Evolutionary conservation across 148 eudicot species (phyloP), one percentile per base, ranked within the genome.

Genomic region (Rhododendron griersonianum): DNA sequence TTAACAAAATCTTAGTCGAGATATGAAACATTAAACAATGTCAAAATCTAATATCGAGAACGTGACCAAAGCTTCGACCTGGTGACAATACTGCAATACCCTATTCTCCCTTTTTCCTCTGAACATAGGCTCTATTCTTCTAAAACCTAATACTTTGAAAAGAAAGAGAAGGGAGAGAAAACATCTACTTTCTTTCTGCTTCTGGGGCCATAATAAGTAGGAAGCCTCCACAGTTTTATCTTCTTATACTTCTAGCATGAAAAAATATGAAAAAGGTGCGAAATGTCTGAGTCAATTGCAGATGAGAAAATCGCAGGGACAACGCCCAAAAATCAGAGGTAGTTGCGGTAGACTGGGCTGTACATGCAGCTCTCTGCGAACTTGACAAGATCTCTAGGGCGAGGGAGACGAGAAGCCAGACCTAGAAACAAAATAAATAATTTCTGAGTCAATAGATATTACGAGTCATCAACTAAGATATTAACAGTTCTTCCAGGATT

Each of bases 321-420:
- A 5, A 25, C 16, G 16, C 69, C 23, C 4, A 3, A 19, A 19
- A 19, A 25, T 87, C 82, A 91, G 85, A 90, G 92, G 82, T 90
- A 92, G 83, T 33, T 84, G 84, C 88, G 90, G 84, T 94, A 96
- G 59, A 83, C 39, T 14, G 98, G 98, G 90, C 90, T 93, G 93
- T 94, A 94, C 98, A 95, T 95, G 92, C 95, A 94, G 85, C 95
- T 93, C 91, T 93, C 95, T 8, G 98, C 98, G 57, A 82, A 93
- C 89, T 89, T 89, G 28, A 92, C 91, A 4, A 96, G 93, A 88
- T 96, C 89, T 13, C 86, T 86, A 2, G 98, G 98, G 14, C 91
- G 91, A 30, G 98, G 98, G 83, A 94, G 94, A 80, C 91, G 96
- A 65, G 96, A 90, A 33, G 98, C 98, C 85, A 96, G 88, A 86